Evolutionary conservation across 208 protist genomes (phyloP), one percentile per base, ranked within the genome.

Genomic region (Porcisia deanei): DNA sequence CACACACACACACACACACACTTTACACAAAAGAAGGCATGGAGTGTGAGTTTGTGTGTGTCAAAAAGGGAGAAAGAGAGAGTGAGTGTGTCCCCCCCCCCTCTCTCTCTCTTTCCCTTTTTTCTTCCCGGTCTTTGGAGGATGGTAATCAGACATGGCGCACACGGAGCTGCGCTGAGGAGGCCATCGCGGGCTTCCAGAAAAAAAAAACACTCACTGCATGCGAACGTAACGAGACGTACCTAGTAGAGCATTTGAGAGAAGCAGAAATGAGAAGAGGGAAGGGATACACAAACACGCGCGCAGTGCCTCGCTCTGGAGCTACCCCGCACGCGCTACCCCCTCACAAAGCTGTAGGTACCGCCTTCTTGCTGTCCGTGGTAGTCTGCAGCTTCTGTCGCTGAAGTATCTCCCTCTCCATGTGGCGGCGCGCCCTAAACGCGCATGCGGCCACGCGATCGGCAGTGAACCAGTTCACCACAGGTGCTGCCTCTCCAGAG

Each of bases 381-480:
- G 20, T 30, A 30, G 30, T 30, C 58, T 20, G 39, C 47, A 0
- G 18, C 61, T 67, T 9, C 74, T 22, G 34, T 6, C 80, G 71
- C 68, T 55, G 60, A 12, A 52, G 53, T 37, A 59, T 6, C 45
- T 68, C n/a, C 30, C 55, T 70, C 45, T 57, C 71, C 71, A 85
- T 20, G 1, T 70, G 49, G 16, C 39, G 55, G 0, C 64, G 73
- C 16, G 81, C 84, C 14, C 69, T 54, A 30, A 20, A 54, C 34
- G 80, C 81, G 53, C 78, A 85, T 30, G 66, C 65, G 34, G 58
- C 22, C 43, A 88, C 81, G 1, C 77, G 71, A 43, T 41, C 67
- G 43, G 73, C 54, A 16, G 78, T 77, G 64, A 89, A 87, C 82
- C 75, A 82, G 41, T 71, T 80, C 43, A 1, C 18, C n/a, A 25